These are phyloP conservation scores for Ustilago vetiveriae DNA, from an alignment of 1,284 basidiomycete species.

Conservation along the genomic window DNA sequence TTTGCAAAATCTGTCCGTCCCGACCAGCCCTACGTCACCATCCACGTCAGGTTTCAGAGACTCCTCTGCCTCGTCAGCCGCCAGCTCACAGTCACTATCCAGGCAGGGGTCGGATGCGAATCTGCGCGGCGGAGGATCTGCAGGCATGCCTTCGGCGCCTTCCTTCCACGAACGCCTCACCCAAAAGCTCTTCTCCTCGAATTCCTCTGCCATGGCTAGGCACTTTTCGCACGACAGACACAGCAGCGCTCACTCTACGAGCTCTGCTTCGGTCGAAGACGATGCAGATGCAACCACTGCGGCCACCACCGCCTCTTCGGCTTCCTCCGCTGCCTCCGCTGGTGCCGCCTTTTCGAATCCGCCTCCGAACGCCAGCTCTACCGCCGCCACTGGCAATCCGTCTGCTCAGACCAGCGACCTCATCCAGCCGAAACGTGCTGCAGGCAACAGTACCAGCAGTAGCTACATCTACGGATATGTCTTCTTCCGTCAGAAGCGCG, in stretches of 20 bases:
- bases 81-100: constrained; percentile 20
- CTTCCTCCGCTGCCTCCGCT: neutral
- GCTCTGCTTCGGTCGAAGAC: constrained; percentile 30
- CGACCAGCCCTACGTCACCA: constrained; percentile 19
- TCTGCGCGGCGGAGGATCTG: constrained; percentile 9
- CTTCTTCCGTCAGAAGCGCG: constrained; percentile 64
- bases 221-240: constrained; percentile 40
- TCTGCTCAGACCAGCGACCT: constrained; percentile 1
- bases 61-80: constrained; percentile 25
- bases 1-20: constrained; percentile 11
- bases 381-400: neutral
- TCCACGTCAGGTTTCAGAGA: constrained; percentile 21
- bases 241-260: constrained; percentile 32
- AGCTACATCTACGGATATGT: constrained; percentile 66
- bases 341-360: neutral
- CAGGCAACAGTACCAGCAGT: constrained; percentile 52
- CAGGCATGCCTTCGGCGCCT: constrained; percentile 5
- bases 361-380: constrained; percentile 5
- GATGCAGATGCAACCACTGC: constrained; percentile 1
- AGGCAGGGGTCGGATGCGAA: constrained; percentile 36
- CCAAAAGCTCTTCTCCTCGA: constrained; percentile 39
- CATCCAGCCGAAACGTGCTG: constrained; percentile 3
- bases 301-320: neutral
- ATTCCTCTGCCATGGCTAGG: constrained; percentile 27
- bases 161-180: constrained; percentile 45